A percentile compares a stretch with the other conserved stretches of the same genome.
Conservation (phyloP, 1,139 yeast genomes). For the Zygosaccharomyces sapae region DNA sequence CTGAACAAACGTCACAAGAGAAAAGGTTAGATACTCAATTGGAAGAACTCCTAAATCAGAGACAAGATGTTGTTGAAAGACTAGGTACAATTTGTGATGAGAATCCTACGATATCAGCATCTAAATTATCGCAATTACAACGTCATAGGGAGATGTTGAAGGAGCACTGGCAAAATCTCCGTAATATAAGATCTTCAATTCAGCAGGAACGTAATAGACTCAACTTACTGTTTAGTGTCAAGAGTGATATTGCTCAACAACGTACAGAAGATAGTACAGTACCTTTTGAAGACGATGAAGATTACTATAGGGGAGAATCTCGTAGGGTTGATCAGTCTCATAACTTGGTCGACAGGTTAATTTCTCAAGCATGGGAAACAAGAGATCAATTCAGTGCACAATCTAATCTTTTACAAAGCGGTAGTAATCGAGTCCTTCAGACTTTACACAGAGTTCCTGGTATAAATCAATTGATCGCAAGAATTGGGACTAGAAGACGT, state of each 20-base stretch:
- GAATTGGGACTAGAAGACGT: conserved; percentile 82
- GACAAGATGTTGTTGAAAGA: conserved; percentile 42
- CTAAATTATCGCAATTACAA: conserved; percentile 74
- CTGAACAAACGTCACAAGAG: conserved; percentile 50
- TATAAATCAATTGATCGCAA: conserved; percentile 64
- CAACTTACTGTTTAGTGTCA: conserved; percentile 69
- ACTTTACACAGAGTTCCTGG: conserved; percentile 77
- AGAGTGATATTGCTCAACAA: conserved; percentile 57
- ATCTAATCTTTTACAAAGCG: conserved; percentile 56
- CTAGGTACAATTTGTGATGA: conserved; percentile 48
- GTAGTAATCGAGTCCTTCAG: conserved; percentile 60
- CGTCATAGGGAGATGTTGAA: conserved; percentile 74
- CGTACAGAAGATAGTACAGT: conserved; percentile 26
- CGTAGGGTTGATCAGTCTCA: conserved; percentile 70
- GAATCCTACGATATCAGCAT: conserved; percentile 57
- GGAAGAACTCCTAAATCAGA: conserved; percentile 40
- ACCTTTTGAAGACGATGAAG: conserved; percentile 44
- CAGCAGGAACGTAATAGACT: conserved; percentile 71
- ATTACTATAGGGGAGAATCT: conserved; percentile 77
- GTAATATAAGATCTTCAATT: conserved; percentile 55
- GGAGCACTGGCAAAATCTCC: conserved; percentile 65
- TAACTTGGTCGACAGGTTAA: conserved; percentile 69
- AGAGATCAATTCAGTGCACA: conserved; percentile 79
- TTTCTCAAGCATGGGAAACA: conserved; percentile 82
- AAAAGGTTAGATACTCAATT: conserved; percentile 42